Evolutionary conservation across 148 eudicot species (phyloP), one percentile per base, ranked within the genome.

Genomic region (Silene uniflora): DNA sequence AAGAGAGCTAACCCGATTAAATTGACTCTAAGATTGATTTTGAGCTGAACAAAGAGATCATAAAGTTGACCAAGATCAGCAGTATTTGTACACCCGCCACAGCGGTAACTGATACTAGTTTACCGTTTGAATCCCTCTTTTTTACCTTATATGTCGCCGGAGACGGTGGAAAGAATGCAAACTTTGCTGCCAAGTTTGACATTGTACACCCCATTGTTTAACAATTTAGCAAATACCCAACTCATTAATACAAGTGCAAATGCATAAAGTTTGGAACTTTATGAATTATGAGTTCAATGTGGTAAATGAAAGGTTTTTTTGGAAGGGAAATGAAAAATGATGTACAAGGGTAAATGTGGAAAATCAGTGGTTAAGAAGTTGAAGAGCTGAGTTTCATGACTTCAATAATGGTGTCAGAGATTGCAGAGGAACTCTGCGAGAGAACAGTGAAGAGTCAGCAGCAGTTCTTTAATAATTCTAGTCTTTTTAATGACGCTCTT

Each of bases 61-160:
- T 84, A 94, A 10, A 94, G 93, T 76, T 94, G 98, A 13, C 93
- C 98, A 77, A 94, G 88, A 82, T 94, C 98, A 90, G 97, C 96
- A 3, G 98, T 7, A 89, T 77, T 14, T 89, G 87, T 11, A 82
- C 78, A 7, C 96, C 75, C 62, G 86, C 79, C 24, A 90, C 76
- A 13, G 92, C 75, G 0, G 91, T 84, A 61, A 90, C 89, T 16
- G 97, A 96, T 35, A 83, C 83, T 16, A 87, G 78, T 75, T 82
- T 87, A 35, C 92, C 93, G 74, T 87, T 91, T 21, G 69, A 27
- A 4, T 82, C 89, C 72, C 84, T 82, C 81, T 84, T 88, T 76
- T 90, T 89, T 17, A 92, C 86, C 79, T 91, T 85, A 71, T 95
- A 95, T 0, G 98, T 95, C n/a, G 96, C 76, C 49, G 98, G 98